Base-by-base conservation (phyloP, 1,284 basidiomycete genomes). In the Heterobasidion annosum region DNA sequence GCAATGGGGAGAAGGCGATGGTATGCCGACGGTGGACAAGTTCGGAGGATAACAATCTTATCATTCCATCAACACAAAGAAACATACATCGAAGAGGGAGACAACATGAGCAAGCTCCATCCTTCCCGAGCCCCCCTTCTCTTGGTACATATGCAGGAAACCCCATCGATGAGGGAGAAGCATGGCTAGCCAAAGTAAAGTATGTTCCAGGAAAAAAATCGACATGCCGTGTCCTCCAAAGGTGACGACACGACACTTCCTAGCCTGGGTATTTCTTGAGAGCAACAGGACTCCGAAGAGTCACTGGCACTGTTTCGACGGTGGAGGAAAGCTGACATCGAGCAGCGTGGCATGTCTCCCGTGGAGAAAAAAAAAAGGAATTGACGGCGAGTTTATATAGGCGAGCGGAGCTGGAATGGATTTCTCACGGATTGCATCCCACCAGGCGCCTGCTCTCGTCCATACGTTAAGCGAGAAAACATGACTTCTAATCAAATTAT, bases 281-380 rank as follows among this genome's bases (percentile, higher is more conserved):
- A 70, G 66, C 8, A 59, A 66, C 68, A 71, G 67, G 64, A 67
- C 64, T 61, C 63, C 55, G 50, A 54, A 63, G 64, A 65, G 67
- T 70, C 68, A 66, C 70, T 72, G 70, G 70, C 70, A 72, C 70
- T 71, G 69, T 67, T 61, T 59, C 70, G 63, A 70, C 65, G 68
- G 69, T 72, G 50, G 68, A 61, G 53, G 37, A 10, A n/a, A 34
- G 57, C 65, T 66, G 43, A 58, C 70, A 63, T 68, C 69, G 70
- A 66, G 60, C 69, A 71, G 70, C 70, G 70, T 72, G 70, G 70
- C 70, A 70, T 69, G 61, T 67, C 65, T 67, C 68, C 66, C 66
- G 67, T 60, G 56, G 54, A 52, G 55, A 59, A 58, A n/a, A 40
- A 40, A 1, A 40, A 59, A 52, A 52, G n/a, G 56, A 37, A 48